Conservation (phyloP, 2,329 filamentous ascomycete species). For the Aureobasidium sp. region DNA sequence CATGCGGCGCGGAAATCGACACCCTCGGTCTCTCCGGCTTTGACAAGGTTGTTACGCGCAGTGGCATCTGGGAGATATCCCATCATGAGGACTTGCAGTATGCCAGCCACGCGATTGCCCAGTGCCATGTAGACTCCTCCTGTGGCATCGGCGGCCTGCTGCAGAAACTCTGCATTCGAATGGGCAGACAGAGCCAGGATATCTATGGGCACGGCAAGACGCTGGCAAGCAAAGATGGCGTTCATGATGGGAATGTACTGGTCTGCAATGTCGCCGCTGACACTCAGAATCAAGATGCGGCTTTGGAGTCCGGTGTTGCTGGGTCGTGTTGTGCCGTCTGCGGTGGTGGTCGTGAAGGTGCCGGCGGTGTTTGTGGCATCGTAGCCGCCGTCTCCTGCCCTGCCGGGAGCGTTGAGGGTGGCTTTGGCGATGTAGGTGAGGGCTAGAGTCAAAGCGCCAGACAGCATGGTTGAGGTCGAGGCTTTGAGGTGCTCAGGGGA, state of each 20-base stretch:
- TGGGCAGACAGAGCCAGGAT: constrained; percentile 73
- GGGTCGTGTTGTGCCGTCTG: constrained; percentile 33
- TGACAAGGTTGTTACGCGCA: constrained; percentile 58
- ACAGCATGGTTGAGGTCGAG: constrained; percentile 75
- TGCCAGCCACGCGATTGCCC: constrained; percentile 42
- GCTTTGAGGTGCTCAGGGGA: constrained; percentile 55
- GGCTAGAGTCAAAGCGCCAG: constrained; percentile 83
- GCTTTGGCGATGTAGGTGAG: constrained; percentile 86
- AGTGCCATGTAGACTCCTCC: constrained; percentile 61
- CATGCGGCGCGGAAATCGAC: constrained; percentile 98
- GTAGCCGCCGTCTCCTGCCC: constrained; percentile 27
- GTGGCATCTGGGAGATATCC: constrained; percentile 72
- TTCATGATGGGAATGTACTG: constrained; percentile 99
- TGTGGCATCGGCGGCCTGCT: constrained; percentile 77
- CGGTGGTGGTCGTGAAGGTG: constrained; percentile 50
- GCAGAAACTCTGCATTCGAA: constrained; percentile 77
- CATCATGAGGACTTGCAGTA: constrained; percentile 92
- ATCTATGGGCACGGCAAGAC: constrained; percentile 82
- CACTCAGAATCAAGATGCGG: constrained; percentile 82
- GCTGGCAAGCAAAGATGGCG: constrained; percentile 88
- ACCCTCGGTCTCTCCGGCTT: constrained; percentile 67
- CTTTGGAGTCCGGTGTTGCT: constrained; percentile 54
- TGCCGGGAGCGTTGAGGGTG: constrained; percentile 34
- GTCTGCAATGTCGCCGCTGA: constrained; percentile 77
- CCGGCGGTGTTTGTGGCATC: constrained; percentile 45